phyloP scores from a whole-genome alignment of 257 asterid genomes.

The Gentiana dahurica region DNA sequence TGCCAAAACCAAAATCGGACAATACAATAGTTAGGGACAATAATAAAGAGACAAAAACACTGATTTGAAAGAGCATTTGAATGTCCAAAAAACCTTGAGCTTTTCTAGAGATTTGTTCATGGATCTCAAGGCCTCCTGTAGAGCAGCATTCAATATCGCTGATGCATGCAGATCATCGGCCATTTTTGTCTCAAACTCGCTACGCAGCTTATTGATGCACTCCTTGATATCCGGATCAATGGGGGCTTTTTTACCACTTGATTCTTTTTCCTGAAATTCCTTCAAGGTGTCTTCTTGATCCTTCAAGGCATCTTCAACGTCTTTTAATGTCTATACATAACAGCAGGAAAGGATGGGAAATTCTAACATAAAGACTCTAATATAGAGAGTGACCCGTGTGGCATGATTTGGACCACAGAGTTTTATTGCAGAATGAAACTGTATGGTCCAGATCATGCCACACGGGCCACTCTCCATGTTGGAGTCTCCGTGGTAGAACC shows the following conservation, averaged over 20 bases:
- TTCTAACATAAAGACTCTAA: no score
- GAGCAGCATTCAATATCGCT: conserved; percentile 42
- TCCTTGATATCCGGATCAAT: conserved; percentile 36
- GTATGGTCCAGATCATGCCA: no score
- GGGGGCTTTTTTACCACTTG: conserved; percentile 23
- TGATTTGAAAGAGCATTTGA: neutral
- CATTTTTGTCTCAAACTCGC: conserved; percentile 49
- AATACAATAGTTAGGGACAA: conserved; percentile 4
- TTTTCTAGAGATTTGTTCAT: conserved; percentile 36
- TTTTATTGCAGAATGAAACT: no score
- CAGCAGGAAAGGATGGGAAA: neutral
- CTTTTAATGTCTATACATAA: conserved; percentile 55
- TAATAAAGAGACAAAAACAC: neutral
- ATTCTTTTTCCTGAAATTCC: conserved; percentile 29
- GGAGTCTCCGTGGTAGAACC: no score
- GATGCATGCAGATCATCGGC: conserved; percentile 88
- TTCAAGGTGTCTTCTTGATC: conserved; percentile 45
- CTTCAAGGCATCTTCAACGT: conserved; percentile 45
- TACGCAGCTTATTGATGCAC: conserved; percentile 45
- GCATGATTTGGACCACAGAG: no score
- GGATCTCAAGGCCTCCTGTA: conserved; percentile 53
- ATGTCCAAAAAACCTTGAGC: conserved; percentile 41
- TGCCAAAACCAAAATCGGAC: no score
- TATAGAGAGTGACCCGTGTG: no score
- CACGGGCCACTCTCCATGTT: no score